Conservation (phyloP, 202 grass and related monocot genomes). For the Setaria viridis region DNA sequence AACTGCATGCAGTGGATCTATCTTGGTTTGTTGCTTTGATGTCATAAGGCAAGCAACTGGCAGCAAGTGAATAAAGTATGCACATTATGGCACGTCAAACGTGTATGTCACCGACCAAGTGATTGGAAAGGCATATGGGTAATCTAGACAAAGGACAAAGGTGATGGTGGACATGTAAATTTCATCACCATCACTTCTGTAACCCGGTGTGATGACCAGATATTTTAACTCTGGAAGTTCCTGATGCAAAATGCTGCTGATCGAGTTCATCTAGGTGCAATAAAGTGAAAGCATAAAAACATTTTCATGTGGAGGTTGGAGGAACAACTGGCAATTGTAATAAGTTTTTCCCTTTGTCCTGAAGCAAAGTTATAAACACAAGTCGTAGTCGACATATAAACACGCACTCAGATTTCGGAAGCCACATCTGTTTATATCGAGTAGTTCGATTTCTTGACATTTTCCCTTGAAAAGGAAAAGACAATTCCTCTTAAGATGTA, state of each 20-base stretch:
- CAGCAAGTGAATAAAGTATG: not conserved
- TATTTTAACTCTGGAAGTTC: not conserved
- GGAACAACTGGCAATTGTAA: not conserved
- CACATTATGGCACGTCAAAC: not conserved
- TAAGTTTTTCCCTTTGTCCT: not conserved
- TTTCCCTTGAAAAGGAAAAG: slow-evolving; percentile 45
- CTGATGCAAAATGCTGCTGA: not conserved
- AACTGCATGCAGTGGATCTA: not conserved
- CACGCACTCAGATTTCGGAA: not conserved
- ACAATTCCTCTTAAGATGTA: slow-evolving; percentile 14
- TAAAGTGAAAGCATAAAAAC: not conserved
- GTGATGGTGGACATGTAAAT: not conserved
- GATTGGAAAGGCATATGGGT: not conserved
- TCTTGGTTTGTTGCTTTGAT: slow-evolving; percentile 16
- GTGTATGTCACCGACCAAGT: not conserved
- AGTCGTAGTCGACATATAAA: not conserved
- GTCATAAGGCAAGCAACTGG: not conserved
- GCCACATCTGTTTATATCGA: slow-evolving; percentile 40
- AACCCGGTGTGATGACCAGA: not conserved
- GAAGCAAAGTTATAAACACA: slow-evolving; percentile 15
- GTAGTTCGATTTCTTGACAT: slow-evolving; percentile 39
- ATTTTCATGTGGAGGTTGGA: slow-evolving; percentile 2
- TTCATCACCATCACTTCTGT: not conserved
- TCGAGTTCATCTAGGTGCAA: not conserved
- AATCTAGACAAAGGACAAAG: not conserved